Base-by-base conservation (phyloP, 805 yeast genomes). In the Helenozyma baotianmanensis region DNA sequence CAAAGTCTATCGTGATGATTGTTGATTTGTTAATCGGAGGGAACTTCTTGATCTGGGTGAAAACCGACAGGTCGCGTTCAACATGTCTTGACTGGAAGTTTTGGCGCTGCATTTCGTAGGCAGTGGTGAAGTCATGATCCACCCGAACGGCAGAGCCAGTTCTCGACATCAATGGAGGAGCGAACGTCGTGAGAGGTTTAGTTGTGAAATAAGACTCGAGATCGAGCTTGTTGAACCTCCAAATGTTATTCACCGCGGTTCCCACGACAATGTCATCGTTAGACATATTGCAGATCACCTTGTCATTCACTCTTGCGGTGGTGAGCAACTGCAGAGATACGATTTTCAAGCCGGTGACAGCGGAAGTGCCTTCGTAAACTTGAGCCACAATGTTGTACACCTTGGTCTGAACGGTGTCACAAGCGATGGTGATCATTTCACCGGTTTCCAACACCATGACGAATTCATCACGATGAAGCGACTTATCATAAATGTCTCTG, bases 301-400 rank as follows among this genome's bases (percentile, higher is more conserved):
- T 64, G 51, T 84, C 92, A 47, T 76, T 80, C 16, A 84, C 80
- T 51, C 92, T 68, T 4, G 94, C 86, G 0, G 94, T 80, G 2
- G 70, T 52, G 9, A 86, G 53, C 39, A 73, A 72, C 32, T 70
- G 72, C 35, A 80, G 79, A 2, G 76, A 63, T 1, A 65, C 61
- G n/a, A 82, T 62, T 53, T 25, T 53, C 17, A 43, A 26, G 6
- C 15, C 23, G n/a, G 35, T 36, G 5, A 42, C 26, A 9, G 32
- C 40, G 2, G 13, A 26, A 2, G 28, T 24, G 3, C 38, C 43
- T 6, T 38, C 42, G 32, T 52, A 56, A 1, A 52, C 38, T 9
- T 50, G 38, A 6, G 40, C 42, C 9, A 58, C 27, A 6, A 62
- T 44, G 35, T 62, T 56, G 33, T 42, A 39, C 3, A 35, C 57